Conservation (phyloP, 176 grass and related monocot species). For the Zoysia pacifica region DNA sequence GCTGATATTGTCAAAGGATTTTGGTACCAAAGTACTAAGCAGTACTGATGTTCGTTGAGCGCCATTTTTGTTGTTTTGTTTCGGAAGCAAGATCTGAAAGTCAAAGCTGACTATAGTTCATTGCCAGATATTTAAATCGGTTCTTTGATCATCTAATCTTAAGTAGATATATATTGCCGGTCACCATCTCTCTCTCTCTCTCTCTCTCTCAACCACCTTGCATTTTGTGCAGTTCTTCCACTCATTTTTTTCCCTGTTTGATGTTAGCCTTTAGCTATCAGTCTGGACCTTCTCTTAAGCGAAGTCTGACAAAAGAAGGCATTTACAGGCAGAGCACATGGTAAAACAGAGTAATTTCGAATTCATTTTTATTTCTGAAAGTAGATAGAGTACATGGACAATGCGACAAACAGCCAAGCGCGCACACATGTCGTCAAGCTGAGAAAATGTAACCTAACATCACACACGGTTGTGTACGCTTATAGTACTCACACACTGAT, state of each 20-base stretch:
- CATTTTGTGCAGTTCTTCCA: neutral
- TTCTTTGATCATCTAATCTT: neutral
- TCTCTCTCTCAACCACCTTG: neutral
- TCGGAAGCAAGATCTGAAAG: neutral
- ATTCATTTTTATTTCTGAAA: slow-evolving; percentile 17
- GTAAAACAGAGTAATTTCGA: neutral
- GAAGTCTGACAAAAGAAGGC: neutral
- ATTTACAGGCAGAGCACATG: neutral
- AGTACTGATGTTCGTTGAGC: slow-evolving; percentile 28
- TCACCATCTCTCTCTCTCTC: neutral
- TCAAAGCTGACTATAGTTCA: neutral
- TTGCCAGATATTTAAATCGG: neutral
- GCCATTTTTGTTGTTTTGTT: neutral
- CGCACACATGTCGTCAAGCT: neutral
- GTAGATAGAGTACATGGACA: slow-evolving; percentile 12
- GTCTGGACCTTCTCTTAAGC: neutral
- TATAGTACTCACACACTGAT: slow-evolving; percentile 15
- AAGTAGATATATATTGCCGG: neutral
- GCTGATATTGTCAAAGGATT: slow-evolving; percentile 21
- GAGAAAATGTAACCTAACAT: neutral
- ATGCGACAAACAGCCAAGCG: slow-evolving; percentile 13
- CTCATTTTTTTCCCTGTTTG: neutral
- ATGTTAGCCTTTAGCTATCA: neutral
- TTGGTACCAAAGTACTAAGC: slow-evolving; percentile 21
- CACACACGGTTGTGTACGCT: slow-evolving; percentile 17